Evolutionary conservation across 2,329 filamentous ascomycete species (phyloP), one percentile per base, ranked within the genome.

Genomic region (Lachnellula arida): DNA sequence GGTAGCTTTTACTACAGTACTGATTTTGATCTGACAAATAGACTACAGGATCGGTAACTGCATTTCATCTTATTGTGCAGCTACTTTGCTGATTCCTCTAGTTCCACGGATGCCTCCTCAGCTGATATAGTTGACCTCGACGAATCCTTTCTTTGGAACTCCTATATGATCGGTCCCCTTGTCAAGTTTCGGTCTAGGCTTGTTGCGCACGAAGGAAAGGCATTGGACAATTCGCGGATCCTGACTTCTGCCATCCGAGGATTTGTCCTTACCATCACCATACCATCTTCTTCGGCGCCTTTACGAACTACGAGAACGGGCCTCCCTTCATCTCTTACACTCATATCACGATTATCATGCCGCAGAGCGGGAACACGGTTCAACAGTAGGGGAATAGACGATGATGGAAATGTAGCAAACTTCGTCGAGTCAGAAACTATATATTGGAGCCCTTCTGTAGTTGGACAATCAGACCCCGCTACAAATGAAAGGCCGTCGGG

Each of bases 391-490:
- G 94, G 94, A 40, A 96, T 99, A 61, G 94, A 99, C 68, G 94
- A 99, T 70, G 91, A 97, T 68, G 94, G 94, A 14, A 91, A 97
- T 66, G 94, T 97, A 28, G 92, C 94, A 58, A 99, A 99, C 72
- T 99, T 96, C 72, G 94, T 97, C n/a, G 94, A 99, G 73, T 94
- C 91, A 0, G 94, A 99, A 73, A 96, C 91, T 0, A 85, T 93
- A 42, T 92, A 95, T 68, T 96, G 89, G 87, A 87, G 87, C 64
- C 88, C 89, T 0, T 82, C 84, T 4, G 56, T 56, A 6, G 56
- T 47, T 39, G 62, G 0, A 40, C 59, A 63, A 50, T 53, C 56
- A 12, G 65, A 68, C 32, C 56, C 60, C 17, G 43, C 48, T 11
- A 46, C 56, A 23, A 51, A 47, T 25, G 65, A 67, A 49, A 65